Evolutionary conservation across 495 filamentous ascomycete genomes (phyloP), one percentile per base, ranked within the genome.

Genomic region (Oleoguttula mirabilis): DNA sequence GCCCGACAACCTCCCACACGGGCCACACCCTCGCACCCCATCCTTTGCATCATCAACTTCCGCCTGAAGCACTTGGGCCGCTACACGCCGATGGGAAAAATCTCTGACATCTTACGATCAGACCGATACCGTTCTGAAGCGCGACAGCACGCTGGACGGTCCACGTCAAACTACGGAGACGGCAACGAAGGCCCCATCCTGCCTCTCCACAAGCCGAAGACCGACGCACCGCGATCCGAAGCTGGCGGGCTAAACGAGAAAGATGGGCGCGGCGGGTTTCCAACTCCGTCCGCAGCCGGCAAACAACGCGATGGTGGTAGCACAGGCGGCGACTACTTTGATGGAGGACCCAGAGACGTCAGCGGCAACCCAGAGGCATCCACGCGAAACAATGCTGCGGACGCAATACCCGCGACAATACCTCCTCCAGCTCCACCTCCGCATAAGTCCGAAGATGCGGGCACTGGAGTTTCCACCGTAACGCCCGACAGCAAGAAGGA

Each of bases 51-150:
- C n/a, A n/a, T n/a, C n/a, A n/a, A n/a, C n/a, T n/a, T n/a, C n/a
- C n/a, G n/a, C n/a, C n/a, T n/a, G n/a, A n/a, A n/a, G n/a, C n/a
- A n/a, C n/a, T n/a, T n/a, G n/a, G n/a, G n/a, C n/a, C n/a, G n/a
- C n/a, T n/a, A n/a, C n/a, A n/a, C n/a, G n/a, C n/a, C 72, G 72
- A 79, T 80, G 76, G 76, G 74, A 72, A 66, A 77, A 66, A 64
- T 65, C 61, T 73, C 69, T 61, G 60, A 69, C 64, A 6, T 44
- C 11, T 37, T 36, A 32, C 33, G 37, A 28, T 3, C 47, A 50
- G 47, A 50, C 34, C 39, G 47, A 43, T 41, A 28, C 39, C 30
- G 33, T 38, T 39, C 40, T 3, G 33, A 50, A 25, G 40, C 41
- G 30, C 41, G 31, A 40, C 27, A 25, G 21, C 43, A 46, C 43